A percentile compares a stretch with the other conserved stretches of the same genome.
phyloP scores from a whole-genome alignment of 306 rosid genomes.

The Fagus sylvatica region DNA sequence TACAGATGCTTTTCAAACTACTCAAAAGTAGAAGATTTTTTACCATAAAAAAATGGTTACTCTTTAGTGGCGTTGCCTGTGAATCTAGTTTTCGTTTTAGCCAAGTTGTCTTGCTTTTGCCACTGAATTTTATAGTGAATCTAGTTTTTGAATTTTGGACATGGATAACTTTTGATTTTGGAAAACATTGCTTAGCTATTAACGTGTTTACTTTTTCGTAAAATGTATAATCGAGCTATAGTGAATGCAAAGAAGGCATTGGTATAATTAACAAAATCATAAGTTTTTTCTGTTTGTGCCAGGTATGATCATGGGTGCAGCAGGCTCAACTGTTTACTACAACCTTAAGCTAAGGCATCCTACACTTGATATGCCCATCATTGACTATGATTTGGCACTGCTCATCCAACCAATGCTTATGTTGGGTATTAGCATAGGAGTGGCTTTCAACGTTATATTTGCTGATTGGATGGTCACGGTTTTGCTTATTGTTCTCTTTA shows the following conservation, averaged over 20 bases:
- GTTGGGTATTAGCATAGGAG: slow-evolving; percentile 95
- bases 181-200: neutral
- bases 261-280: neutral
- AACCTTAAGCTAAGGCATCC: slow-evolving; percentile 88
- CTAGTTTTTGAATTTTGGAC: slow-evolving; percentile 8
- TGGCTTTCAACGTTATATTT: slow-evolving; percentile 75
- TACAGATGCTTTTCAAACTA: no score
- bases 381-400: slow-evolving; percentile 86
- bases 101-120: neutral
- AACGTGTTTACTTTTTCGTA: neutral
- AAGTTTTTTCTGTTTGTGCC: slow-evolving; percentile 19
- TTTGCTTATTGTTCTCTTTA: slow-evolving; percentile 73
- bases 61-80: neutral
- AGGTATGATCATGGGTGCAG: slow-evolving; percentile 98
- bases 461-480: slow-evolving; percentile 96
- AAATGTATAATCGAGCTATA: neutral
- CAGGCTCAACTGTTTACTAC: slow-evolving; percentile 75
- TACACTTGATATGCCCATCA: slow-evolving; percentile 63
- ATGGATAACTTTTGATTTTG: slow-evolving; percentile 4
- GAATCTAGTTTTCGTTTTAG: neutral
- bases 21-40: neutral
- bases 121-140: neutral
- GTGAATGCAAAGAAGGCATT: neutral
- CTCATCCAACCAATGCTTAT: slow-evolving; percentile 95
- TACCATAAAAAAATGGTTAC: neutral